Conservation (phyloP, 2,329 filamentous ascomycete genomes). For the Aspergillus thermomutatus region DNA sequence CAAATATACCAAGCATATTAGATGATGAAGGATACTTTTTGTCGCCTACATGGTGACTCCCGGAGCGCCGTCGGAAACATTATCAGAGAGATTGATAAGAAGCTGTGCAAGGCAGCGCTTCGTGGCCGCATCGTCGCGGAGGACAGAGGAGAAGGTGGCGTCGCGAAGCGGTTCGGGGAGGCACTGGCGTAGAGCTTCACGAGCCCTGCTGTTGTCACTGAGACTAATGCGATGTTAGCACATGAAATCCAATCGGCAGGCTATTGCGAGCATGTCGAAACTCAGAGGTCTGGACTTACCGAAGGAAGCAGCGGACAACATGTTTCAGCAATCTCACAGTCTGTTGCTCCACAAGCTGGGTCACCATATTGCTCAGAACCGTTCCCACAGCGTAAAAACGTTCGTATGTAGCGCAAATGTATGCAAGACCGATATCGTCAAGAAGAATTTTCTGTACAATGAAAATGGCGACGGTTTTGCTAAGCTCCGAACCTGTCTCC, state of each 20-base stretch:
- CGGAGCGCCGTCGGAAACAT: slow-evolving; percentile 58
- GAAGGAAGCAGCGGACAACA: slow-evolving; percentile 92
- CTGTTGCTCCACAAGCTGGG: slow-evolving; percentile 94
- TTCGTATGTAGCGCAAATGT: slow-evolving; percentile 98
- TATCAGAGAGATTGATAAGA: slow-evolving; percentile 92
- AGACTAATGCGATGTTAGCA: slow-evolving; percentile 53
- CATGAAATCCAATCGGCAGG: not conserved
- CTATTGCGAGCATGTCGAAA: not conserved
- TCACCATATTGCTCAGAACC: slow-evolving; percentile 97
- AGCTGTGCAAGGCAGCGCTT: slow-evolving; percentile 97
- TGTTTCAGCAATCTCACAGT: slow-evolving; percentile 95
- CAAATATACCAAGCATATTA: slow-evolving; percentile 32
- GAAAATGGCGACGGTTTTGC: slow-evolving; percentile 98
- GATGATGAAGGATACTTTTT: slow-evolving; percentile 26
- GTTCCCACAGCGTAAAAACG: slow-evolving; percentile 97
- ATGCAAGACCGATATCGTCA: slow-evolving; percentile 93
- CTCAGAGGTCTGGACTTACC: slow-evolving; percentile 56
- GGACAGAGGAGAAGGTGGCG: slow-evolving; percentile 92
- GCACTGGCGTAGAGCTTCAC: slow-evolving; percentile 91
- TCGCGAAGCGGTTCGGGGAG: slow-evolving; percentile 98
- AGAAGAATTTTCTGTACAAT: slow-evolving; percentile 98
- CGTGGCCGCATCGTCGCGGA: slow-evolving; percentile 93
- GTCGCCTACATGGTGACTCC: slow-evolving; percentile 39
- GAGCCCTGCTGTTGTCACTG: slow-evolving; percentile 92
- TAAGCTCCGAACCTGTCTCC: slow-evolving; percentile 97